Base-by-base conservation (phyloP, 805 yeast species). In the Kuraishia capsulata region DNA sequence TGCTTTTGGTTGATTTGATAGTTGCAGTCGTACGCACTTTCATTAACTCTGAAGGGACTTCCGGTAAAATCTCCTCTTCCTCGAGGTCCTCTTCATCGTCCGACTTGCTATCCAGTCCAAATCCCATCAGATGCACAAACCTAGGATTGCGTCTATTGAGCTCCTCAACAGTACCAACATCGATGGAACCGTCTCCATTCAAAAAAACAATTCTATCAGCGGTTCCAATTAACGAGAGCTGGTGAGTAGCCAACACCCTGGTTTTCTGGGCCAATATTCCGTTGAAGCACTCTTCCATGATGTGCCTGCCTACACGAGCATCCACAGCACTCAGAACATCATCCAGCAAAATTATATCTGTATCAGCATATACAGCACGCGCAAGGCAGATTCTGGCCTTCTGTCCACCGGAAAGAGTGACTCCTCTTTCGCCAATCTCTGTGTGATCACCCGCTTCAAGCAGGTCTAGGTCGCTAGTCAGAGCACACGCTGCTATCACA, bases 251-350 rank as follows among this genome's bases (percentile, higher is more conserved):
- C 47, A 86, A 63, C 6, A 87, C 49, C 44, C 89, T 65, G 0
- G 95, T 86, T 48, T 72, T 76, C 14, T 58, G 57, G 26, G 59
- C 58, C 42, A 86, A 51, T 10, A 73, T 42, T 0, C 81, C 86
- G 40, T 69, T 45, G 31, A 86, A 58, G 59, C 95, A 86, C 21
- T 76, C 65, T 23, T 75, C 69, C 71, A 84, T 74, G 37, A 85
- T 81, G 49, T 79, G 87, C 40, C 73, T 73, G n/a, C 92, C 94
- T 33, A 84, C 94, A 50, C 84, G 77, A 24, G 90, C 87, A 57
- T 85, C 95, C 5, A 85, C 94, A 4, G 95, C 94, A 61, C 85
- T 76, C 41, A 85, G 65, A 13, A 84, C 87, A 53, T 85, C 95
- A 53, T 85, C 95, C 38, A 85, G 58, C 37, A 85, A 57, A 30